A percentile compares a stretch with the other conserved stretches of the same genome.
Evolutionary conservation across 1,284 basidiomycete species (phyloP).

Genomic region (Hemileia vastatrix): DNA sequence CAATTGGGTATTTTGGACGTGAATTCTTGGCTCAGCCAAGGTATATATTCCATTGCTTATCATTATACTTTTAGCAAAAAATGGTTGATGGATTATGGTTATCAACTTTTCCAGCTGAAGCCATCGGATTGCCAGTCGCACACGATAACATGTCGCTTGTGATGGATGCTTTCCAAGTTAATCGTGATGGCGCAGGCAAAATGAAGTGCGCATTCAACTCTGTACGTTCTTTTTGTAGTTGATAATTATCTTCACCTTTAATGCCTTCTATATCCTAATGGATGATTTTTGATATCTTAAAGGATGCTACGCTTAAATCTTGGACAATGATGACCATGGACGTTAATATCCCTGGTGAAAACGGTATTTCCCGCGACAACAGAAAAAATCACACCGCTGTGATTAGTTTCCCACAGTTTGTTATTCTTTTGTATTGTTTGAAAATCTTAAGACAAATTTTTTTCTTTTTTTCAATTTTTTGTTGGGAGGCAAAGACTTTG

Average conservation of each 20-base stretch:
- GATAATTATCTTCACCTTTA: background rate
- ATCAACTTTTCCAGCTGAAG: conserved; percentile 7
- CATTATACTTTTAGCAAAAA: too few relatives aligned
- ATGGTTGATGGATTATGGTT: background rate
- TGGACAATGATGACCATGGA: conserved; percentile 18
- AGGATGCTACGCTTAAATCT: conserved; percentile 18
- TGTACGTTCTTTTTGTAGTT: background rate
- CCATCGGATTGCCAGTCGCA: conserved; percentile 7
- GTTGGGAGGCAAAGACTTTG: too few relatives aligned
- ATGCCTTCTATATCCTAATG: background rate
- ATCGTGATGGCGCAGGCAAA: conserved; percentile 14
- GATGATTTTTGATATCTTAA: background rate
- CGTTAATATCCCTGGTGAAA: conserved; percentile 11
- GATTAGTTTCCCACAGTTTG: conserved; percentile 11
- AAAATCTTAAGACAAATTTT: too few relatives aligned
- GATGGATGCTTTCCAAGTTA: conserved; percentile 13
- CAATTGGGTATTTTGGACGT: conserved; percentile 7
- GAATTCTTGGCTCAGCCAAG: conserved; percentile 14
- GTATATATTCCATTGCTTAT: background rate
- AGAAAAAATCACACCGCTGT: conserved; percentile 8
- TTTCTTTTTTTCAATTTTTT: too few relatives aligned
- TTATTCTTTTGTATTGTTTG: background rate
- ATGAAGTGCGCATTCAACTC: conserved; percentile 19
- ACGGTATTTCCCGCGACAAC: background rate
- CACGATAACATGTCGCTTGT: conserved; percentile 17